These are phyloP conservation scores for Ganoderma boninense DNA, from an alignment of 1,284 basidiomycete genomes.

Conservation along the genomic window DNA sequence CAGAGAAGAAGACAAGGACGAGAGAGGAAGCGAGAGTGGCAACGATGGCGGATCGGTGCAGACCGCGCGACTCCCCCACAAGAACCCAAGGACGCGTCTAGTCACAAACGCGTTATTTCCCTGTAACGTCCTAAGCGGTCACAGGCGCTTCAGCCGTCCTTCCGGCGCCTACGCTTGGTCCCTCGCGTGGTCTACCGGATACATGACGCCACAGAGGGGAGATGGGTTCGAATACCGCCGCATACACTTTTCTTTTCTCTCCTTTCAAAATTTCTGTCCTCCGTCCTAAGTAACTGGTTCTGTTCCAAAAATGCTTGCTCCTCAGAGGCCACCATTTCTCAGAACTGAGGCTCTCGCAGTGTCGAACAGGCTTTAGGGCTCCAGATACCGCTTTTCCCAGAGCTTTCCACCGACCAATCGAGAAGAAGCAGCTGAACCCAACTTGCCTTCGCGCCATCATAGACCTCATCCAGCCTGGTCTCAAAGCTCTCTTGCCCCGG, in stretches of 20 bases:
- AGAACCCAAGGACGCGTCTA: conserved; percentile 23
- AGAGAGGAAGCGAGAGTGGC: not conserved
- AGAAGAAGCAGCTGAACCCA: not conserved
- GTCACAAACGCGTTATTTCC: conserved; percentile 30
- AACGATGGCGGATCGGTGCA: conserved; percentile 18
- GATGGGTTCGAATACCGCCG: not conserved
- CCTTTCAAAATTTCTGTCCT: not conserved
- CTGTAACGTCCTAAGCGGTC: conserved; percentile 4
- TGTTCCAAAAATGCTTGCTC: not conserved
- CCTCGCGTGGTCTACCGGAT: not conserved
- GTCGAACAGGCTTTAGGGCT: not conserved
- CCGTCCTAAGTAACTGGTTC: not conserved
- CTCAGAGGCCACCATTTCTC: not conserved
- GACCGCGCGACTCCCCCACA: not conserved
- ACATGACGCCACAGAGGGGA: not conserved
- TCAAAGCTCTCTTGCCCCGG: not conserved
- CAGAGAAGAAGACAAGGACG: not conserved
- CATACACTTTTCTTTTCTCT: not conserved
- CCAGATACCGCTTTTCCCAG: not conserved
- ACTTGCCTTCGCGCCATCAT: conserved; percentile 6
- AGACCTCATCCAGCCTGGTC: not conserved
- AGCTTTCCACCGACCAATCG: not conserved
- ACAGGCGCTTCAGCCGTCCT: not conserved
- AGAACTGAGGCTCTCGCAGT: not conserved
- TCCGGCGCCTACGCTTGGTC: not conserved